A percentile compares a stretch with the other conserved stretches of the same genome.
phyloP scores from a whole-genome alignment of 2,329 filamentous ascomycete species.

The Fonsecaea monophora region DNA sequence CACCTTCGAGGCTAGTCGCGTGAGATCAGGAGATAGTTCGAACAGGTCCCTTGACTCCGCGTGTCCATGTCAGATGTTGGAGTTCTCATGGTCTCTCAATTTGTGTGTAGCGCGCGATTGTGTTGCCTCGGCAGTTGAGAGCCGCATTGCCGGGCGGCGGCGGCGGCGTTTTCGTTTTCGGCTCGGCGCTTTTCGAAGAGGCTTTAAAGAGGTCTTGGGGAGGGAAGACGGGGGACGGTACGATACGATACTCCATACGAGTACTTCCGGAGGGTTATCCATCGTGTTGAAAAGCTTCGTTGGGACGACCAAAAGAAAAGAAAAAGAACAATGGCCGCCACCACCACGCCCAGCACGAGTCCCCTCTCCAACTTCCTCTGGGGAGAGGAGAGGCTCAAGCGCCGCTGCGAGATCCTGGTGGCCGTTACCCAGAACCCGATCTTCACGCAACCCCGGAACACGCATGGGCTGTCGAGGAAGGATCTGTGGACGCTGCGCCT shows the following conservation, averaged over 20 bases:
- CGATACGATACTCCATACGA: neutral
- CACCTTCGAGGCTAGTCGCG: neutral
- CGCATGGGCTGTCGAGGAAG: slow-evolving; percentile 22
- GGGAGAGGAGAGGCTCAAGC: slow-evolving; percentile 15
- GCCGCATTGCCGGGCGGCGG: neutral
- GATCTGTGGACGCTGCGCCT: slow-evolving; percentile 26
- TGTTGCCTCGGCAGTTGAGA: neutral
- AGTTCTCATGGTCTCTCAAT: neutral
- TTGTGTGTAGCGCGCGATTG: neutral
- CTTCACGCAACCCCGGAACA: slow-evolving; percentile 7
- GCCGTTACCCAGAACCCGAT: slow-evolving; percentile 13
- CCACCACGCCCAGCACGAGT: slow-evolving; percentile 4
- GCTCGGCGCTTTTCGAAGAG: neutral
- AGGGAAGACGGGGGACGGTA: neutral
- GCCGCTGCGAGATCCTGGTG: slow-evolving; percentile 10
- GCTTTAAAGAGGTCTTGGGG: neutral
- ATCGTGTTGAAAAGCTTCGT: neutral
- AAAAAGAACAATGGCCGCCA: slow-evolving; percentile 3
- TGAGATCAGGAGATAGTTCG: neutral
- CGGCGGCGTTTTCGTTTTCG: neutral
- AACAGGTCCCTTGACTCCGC: neutral
- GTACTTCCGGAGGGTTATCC: neutral
- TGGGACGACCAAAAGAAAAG: neutral
- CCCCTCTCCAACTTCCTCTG: slow-evolving; percentile 16
- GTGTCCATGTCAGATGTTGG: neutral